Percentiles rank a stretch among this genome's conserved stretches.
phyloP scores from a whole-genome alignment of 176 grass and related monocot species.

The Triticum turgidum region DNA sequence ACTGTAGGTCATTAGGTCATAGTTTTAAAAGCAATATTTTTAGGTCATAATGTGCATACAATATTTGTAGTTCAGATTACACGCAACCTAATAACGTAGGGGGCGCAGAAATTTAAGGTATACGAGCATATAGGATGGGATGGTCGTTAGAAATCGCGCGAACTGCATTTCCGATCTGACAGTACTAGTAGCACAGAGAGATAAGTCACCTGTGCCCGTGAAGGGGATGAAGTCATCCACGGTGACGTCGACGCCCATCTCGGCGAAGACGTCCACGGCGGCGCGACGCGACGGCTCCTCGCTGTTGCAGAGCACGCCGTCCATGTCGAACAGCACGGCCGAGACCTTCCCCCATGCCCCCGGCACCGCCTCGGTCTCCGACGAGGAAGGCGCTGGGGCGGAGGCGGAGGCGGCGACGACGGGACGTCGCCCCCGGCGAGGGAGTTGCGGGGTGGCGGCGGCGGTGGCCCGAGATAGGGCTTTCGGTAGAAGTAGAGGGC shows the following conservation, averaged over 20 bases:
- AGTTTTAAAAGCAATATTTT: no score
- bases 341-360: slow-evolving; percentile 78
- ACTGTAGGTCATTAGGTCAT: no score
- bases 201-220: slow-evolving; percentile 77
- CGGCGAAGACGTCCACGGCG: slow-evolving; percentile 82
- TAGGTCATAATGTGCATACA: no score
- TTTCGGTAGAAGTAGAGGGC: slow-evolving; percentile 44
- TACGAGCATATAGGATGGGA: background rate
- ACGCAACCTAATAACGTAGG: background rate
- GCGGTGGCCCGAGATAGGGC: background rate
- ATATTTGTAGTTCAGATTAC: background rate
- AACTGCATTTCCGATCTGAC: background rate
- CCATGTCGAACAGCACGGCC: slow-evolving; percentile 95
- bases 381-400: slow-evolving; percentile 31
- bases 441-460: slow-evolving; percentile 18
- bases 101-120: background rate
- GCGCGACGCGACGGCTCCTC: slow-evolving; percentile 82
- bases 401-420: slow-evolving; percentile 20
- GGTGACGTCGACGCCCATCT: slow-evolving; percentile 81
- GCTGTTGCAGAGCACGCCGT: slow-evolving; percentile 94
- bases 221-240: slow-evolving; percentile 95
- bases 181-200: slow-evolving; percentile 17
- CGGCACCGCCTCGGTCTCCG: slow-evolving; percentile 12
- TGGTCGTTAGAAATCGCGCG: background rate
- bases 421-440: slow-evolving; percentile 16